Base-by-base conservation (phyloP, 1,139 yeast species). In the Taphrina deformans region DNA sequence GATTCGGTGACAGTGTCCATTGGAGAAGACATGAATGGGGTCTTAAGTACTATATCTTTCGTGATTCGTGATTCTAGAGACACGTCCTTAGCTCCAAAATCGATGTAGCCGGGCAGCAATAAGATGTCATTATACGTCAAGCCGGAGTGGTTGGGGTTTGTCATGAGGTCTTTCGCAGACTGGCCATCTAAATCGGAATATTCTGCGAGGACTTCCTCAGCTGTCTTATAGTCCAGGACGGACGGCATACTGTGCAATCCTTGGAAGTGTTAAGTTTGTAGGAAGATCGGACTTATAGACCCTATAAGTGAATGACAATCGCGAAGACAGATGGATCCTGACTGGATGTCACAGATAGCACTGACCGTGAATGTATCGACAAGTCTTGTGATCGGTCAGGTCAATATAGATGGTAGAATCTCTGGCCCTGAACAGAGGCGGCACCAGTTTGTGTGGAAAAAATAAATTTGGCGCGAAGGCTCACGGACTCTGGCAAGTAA, bases 1-100 rank as follows among this genome's bases (percentile, higher is more conserved):
- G 91, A 82, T 81, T 93, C 99, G 67, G 99, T 95, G 70, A 93
- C 99, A 64, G 99, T 93, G 79, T 93, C 99, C 99, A 93, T 93
- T 73, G 99, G 99, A 74, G 97, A 90, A 41, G 98, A 92, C 69
- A 93, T 93, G 73, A 93, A 89, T 69, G 99, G 99, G 62, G 97
- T 82, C 80, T 88, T 91, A 78, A 93, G 83, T 66, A 95, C 80
- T 80, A 93, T 93, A 75, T 87, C 88, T 82, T 88, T 91, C 76
- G 99, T 91, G 78, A 93, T 82, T 77, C 83, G 88, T 70, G 96
- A 83, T 73, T 91, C 96, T 75, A 92, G 82, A 66, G 80, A 79
- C 68, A 95, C 98, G 40, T 72, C 79, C 64, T 87, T 82, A 55
- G 97, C 84, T 69, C 97, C 89, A 80, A 91, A 92, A 74, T 85